phyloP scores from a whole-genome alignment of 148 eudicot species.

The Rhododendron simsii region DNA sequence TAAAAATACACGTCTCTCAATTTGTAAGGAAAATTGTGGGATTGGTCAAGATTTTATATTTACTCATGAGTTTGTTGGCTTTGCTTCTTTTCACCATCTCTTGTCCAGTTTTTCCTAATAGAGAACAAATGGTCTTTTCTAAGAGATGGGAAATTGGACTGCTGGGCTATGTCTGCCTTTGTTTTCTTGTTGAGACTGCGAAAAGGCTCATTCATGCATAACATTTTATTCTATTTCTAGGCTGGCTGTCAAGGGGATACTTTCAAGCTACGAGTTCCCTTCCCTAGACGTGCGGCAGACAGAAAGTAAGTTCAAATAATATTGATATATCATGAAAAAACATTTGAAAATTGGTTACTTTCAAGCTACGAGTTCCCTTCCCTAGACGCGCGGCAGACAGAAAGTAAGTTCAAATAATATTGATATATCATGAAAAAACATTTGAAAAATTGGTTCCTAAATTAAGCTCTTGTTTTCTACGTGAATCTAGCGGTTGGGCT shows the following conservation, averaged over 20 bases:
- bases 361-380: constrained; percentile 91
- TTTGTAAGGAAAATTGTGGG: background rate
- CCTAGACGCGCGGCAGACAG: constrained; percentile 86
- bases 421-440: background rate
- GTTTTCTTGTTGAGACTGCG: background rate
- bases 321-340: background rate
- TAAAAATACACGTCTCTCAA: background rate
- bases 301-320: constrained; percentile 69
- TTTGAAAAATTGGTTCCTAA: background rate
- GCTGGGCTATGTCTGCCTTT: background rate
- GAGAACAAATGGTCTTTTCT: background rate
- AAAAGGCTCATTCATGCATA: background rate
- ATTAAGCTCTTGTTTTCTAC: background rate
- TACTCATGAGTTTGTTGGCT: background rate
- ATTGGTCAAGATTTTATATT: background rate
- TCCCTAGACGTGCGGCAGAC: constrained; percentile 83
- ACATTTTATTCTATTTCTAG: constrained; percentile 30
- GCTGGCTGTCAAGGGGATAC: constrained; percentile 64
- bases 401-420: constrained; percentile 56
- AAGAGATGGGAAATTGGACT: background rate
- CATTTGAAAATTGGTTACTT: constrained; percentile 12
- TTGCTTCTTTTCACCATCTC: background rate
- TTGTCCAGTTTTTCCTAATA: background rate
- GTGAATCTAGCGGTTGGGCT: background rate
- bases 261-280: constrained; percentile 89